These are phyloP conservation scores for Gymnopilus dilepis DNA, from an alignment of 768 basidiomycete genomes.

Conservation along the genomic window DNA sequence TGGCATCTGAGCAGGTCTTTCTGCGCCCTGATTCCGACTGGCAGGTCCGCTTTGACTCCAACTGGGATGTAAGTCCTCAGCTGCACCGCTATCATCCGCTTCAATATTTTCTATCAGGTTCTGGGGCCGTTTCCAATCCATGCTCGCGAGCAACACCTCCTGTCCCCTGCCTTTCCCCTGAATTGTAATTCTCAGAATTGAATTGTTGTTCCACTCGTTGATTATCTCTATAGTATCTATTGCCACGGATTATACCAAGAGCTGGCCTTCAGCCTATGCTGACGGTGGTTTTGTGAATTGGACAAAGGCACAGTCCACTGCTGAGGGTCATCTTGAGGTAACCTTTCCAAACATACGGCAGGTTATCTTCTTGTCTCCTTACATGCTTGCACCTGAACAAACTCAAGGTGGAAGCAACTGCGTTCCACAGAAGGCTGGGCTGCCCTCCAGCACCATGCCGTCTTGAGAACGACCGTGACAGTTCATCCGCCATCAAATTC, in stretches of 20 bases:
- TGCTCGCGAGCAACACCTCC: slow-evolving; percentile 81
- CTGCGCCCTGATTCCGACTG: slow-evolving; percentile 1
- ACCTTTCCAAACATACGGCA: slow-evolving; percentile 69
- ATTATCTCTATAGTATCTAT: slow-evolving; percentile 47
- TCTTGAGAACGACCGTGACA: slow-evolving; percentile 69
- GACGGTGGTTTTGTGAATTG: slow-evolving; percentile 66
- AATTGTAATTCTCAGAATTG: slow-evolving; percentile 48
- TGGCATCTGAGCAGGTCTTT: not conserved
- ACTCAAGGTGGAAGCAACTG: slow-evolving; percentile 68
- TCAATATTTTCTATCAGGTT: slow-evolving; percentile 45
- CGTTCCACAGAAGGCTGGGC: slow-evolving; percentile 88
- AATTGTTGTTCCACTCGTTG: slow-evolving; percentile 7
- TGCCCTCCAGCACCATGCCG: slow-evolving; percentile 77
- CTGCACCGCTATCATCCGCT: not conserved
- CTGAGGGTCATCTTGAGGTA: slow-evolving; percentile 57
- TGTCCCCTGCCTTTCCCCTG: slow-evolving; percentile 80
- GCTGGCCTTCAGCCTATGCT: slow-evolving; percentile 73
- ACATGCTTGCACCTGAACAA: not conserved
- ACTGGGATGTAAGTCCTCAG: slow-evolving; percentile 45
- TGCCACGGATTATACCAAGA: slow-evolving; percentile 50
- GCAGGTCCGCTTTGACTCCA: slow-evolving; percentile 11
- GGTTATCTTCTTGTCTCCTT: slow-evolving; percentile 9
- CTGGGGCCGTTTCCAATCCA: slow-evolving; percentile 87
- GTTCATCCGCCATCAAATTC: slow-evolving; percentile 50
- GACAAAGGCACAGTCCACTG: slow-evolving; percentile 48